These are phyloP conservation scores for Helianthus annuus DNA, from an alignment of 129 eudicot genomes.

Conservation along the genomic window DNA sequence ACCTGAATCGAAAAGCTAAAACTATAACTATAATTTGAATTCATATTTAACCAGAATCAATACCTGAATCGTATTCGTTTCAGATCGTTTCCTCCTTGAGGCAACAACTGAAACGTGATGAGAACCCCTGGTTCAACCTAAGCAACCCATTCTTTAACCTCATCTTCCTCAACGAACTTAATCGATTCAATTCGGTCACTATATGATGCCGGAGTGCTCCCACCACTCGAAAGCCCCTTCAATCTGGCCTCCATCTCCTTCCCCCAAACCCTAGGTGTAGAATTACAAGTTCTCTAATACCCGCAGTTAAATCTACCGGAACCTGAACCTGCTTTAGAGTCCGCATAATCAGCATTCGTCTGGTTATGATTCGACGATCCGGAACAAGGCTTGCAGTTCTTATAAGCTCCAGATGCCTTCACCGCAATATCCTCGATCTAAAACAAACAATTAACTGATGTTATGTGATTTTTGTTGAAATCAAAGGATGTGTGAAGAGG, in stretches of 20 bases:
- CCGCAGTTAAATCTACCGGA: constrained; percentile 54
- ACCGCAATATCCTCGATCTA: constrained; percentile 91
- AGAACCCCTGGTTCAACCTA: constrained; percentile 93
- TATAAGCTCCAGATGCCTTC: constrained; percentile 84
- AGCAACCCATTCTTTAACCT: constrained; percentile 90
- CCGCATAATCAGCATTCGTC: constrained; percentile 38
- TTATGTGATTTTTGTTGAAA: too few species aligned
- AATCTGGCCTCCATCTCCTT: constrained; percentile 78
- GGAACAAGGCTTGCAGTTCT: constrained; percentile 85
- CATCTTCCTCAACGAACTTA: constrained; percentile 74
- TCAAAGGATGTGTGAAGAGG: too few species aligned
- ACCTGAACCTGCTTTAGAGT: constrained; percentile 54
- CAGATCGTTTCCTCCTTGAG: constrained; percentile 72
- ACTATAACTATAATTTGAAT: constrained; percentile 11
- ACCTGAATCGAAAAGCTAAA: constrained; percentile 13
- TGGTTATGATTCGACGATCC: constrained; percentile 49
- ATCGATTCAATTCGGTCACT: constrained; percentile 80
- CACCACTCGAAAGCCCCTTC: constrained; percentile 84
- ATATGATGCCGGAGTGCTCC: constrained; percentile 73
- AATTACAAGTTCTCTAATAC: constrained; percentile 54
- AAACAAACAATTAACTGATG: neutral
- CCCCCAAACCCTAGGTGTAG: constrained; percentile 76
- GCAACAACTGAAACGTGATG: constrained; percentile 73
- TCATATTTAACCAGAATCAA: constrained; percentile 9
- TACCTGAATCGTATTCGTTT: constrained; percentile 92